Evolutionary conservation across 192 early-diverging fungal genomes (phyloP).

Genomic region (Coemansia sp.): DNA sequence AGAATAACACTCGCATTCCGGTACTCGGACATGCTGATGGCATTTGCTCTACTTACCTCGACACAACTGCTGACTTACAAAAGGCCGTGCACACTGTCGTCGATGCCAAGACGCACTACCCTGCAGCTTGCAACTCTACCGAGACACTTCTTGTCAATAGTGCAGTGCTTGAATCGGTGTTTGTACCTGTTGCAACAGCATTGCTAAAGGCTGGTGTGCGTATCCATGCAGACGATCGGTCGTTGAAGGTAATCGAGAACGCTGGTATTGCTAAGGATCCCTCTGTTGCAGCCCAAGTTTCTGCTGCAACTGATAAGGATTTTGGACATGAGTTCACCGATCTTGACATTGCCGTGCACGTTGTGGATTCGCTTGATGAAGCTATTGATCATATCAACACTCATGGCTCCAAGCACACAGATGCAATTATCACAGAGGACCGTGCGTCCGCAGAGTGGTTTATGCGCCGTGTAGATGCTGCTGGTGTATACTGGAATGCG

Average conservation of each 20-base stretch:
- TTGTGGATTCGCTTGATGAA: constrained; percentile 68
- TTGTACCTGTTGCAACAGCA: constrained; percentile 58
- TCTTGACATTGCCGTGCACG: constrained; percentile 76
- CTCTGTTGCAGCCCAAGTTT: constrained; percentile 9
- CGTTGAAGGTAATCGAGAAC: constrained; percentile 41
- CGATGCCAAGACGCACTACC: constrained; percentile 92
- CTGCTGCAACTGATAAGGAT: constrained; percentile 55
- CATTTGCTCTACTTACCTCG: constrained; percentile 88
- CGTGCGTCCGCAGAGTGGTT: constrained; percentile 72
- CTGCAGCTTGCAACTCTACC: constrained; percentile 93
- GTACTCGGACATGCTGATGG: constrained; percentile 99
- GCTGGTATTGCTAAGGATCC: constrained; percentile 16
- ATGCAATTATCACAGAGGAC: constrained; percentile 87
- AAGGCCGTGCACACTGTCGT: constrained; percentile 80
- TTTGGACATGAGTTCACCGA: constrained; percentile 93
- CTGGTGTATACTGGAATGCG: constrained; percentile 98
- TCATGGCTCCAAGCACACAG: constrained; percentile 94
- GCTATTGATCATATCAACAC: constrained; percentile 93
- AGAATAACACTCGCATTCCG: constrained; percentile 94
- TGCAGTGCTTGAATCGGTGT: constrained; percentile 38
- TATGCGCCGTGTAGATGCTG: constrained; percentile 91
- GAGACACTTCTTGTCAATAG: constrained; percentile 90
- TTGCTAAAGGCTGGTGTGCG: constrained; percentile 62
- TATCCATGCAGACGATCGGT: constrained; percentile 60
- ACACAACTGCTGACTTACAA: constrained; percentile 73